Evolutionary conservation across 2,329 filamentous ascomycete genomes (phyloP), one percentile per base, ranked within the genome.

Genomic region (Phyllosticta capitalensis): DNA sequence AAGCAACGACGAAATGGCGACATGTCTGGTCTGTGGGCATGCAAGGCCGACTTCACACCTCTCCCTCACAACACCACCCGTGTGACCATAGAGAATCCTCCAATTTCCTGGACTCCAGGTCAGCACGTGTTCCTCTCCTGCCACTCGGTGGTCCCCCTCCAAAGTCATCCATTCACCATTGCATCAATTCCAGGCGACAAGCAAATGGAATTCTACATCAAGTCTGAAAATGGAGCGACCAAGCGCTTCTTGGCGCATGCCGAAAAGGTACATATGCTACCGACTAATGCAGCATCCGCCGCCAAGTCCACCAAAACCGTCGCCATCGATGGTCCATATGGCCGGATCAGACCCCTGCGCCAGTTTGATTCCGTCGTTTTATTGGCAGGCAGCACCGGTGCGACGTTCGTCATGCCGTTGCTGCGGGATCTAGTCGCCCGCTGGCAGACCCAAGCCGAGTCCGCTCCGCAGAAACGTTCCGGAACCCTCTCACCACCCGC

Each of bases 91-190:
- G 66, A 73, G 1, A 76, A 82, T 21, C 81, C 81, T 1, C 77
- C 79, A 1, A 76, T 86, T 55, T 71, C 67, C 19, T 88, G 84
- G 85, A 76, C 69, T 26, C 77, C 84, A 2, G 85, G 84, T 1
- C 84, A 87, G 62, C 84, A 87, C 66, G 76, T 83, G 0, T 85
- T 85, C 64, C 71, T 87, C 1, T 80, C 81, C 5, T 84, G 76
- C 65, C 84, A 81, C 65, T 76, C 75, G 0, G 67, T 85, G 45
- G 75, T 77, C 19, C 83, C 82, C 0, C 69, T 87, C 1, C 82
- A 86, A 65, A 81, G 79, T 22, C 84, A 88, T 63, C 85, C 84
- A 0, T 87, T 87, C 65, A 86, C 83, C 1, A 83, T 87, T 61
- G 73, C 80, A 2, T 82, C 80, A 0, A 74, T 84, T 12, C 79